Conservation (phyloP, 2,329 filamentous ascomycete genomes). For the Aspergillus oerlinghausenensis region DNA sequence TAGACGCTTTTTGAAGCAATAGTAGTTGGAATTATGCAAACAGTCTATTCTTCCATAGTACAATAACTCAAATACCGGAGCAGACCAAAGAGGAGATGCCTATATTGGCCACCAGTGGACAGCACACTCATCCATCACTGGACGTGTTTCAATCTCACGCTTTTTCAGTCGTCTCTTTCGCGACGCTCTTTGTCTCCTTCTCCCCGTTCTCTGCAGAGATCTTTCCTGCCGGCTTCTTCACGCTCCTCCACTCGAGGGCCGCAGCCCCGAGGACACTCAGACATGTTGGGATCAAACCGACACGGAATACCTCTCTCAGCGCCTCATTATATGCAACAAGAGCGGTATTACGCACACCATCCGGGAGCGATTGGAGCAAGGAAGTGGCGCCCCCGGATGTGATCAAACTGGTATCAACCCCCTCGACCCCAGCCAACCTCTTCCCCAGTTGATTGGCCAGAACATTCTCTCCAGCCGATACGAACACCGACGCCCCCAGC, state of each 20-base stretch:
- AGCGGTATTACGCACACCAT: neutral
- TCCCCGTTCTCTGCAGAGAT: neutral
- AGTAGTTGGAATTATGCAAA: too few species aligned
- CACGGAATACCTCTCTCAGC: constrained; percentile 5
- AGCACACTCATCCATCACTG: too few species aligned
- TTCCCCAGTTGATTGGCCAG: constrained; percentile 1
- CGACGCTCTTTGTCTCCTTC: too few species aligned
- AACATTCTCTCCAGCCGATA: constrained; percentile 17
- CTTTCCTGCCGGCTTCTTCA: constrained; percentile 2
- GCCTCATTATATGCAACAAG: constrained; percentile 3
- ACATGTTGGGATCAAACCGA: constrained; percentile 10
- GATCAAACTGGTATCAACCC: constrained; percentile 3
- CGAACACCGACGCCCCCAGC: constrained; percentile 34
- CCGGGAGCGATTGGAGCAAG: neutral
- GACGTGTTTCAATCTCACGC: too few species aligned
- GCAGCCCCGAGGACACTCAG: constrained; percentile 10
- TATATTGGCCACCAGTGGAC: too few species aligned
- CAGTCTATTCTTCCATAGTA: too few species aligned
- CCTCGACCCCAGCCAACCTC: neutral
- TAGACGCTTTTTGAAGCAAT: too few species aligned
- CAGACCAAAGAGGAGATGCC: too few species aligned
- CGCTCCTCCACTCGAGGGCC: constrained; percentile 15
- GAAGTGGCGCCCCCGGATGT: neutral
- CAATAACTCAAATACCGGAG: too few species aligned
- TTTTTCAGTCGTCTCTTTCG: too few species aligned